These are phyloP conservation scores for Ogataea hybrid DNA, from an alignment of 1,139 yeast genomes.

Conservation along the genomic window DNA sequence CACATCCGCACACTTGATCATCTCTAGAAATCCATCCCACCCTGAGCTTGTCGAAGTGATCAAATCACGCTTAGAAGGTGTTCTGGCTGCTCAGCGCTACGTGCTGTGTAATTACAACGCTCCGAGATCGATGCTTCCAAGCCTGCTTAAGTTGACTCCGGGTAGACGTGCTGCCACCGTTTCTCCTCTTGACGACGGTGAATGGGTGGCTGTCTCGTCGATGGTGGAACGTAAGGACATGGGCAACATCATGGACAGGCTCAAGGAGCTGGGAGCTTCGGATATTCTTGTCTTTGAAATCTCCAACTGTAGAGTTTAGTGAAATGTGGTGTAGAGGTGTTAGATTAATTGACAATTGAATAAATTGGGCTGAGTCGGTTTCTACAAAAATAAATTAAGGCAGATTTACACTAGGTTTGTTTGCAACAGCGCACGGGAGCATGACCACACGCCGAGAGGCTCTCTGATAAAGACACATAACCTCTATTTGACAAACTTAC, in stretches of 20 bases:
- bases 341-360: background rate
- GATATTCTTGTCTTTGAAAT: slow-evolving; percentile 89
- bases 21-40: slow-evolving; percentile 65
- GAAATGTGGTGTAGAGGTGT: slow-evolving; percentile 8
- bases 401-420: slow-evolving; percentile 2
- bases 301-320: slow-evolving; percentile 84
- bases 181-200: slow-evolving; percentile 79
- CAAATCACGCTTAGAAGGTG: slow-evolving; percentile 84
- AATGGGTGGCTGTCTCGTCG: slow-evolving; percentile 91
- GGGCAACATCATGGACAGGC: slow-evolving; percentile 83
- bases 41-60: slow-evolving; percentile 73
- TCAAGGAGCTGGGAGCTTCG: slow-evolving; percentile 75
- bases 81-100: slow-evolving; percentile 88
- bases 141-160: slow-evolving; percentile 77
- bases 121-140: slow-evolving; percentile 63
- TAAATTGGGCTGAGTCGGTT: slow-evolving; percentile 5
- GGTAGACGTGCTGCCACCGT: slow-evolving; percentile 98
- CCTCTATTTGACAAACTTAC: too few species aligned
- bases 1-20: slow-evolving; percentile 89
- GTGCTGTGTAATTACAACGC: slow-evolving; percentile 94
- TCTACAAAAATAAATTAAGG: slow-evolving; percentile 1
- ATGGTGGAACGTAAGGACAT: slow-evolving; percentile 82
- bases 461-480: too few species aligned
- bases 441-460: background rate
- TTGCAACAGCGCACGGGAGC: slow-evolving; percentile 3